phyloP scores from a whole-genome alignment of 495 filamentous ascomycete species.

The Neurospora pannonica region DNA sequence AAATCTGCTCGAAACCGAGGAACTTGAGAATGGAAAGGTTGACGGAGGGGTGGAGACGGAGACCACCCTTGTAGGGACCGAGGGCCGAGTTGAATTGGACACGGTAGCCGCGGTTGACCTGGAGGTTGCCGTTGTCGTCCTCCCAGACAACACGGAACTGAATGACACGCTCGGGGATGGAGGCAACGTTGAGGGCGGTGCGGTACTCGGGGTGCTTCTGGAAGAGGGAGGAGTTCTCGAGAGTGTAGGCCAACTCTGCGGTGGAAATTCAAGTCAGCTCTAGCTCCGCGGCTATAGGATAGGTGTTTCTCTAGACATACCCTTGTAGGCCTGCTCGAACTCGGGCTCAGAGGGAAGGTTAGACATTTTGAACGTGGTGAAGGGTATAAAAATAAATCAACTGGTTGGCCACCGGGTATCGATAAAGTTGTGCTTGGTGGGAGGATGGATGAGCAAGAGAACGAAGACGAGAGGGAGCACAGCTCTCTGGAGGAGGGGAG shows the following conservation, averaged over 20 bases:
- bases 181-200: constrained; percentile 77
- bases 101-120: constrained; percentile 94
- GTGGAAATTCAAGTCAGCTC: constrained; percentile 1
- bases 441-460: constrained; percentile 4
- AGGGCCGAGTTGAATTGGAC: constrained; percentile 99
- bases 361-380: constrained; percentile 50
- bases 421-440: constrained; percentile 5
- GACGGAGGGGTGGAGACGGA: constrained; percentile 91
- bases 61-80: constrained; percentile 95
- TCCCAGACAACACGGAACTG: constrained; percentile 98
- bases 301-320: constrained; percentile 31
- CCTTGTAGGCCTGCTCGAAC: constrained; percentile 98
- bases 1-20: constrained; percentile 98
- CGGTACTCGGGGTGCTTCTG: constrained; percentile 87
- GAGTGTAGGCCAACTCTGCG: constrained; percentile 83
- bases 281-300: background rate
- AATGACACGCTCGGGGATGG: constrained; percentile 90
- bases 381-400: background rate
- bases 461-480: background rate
- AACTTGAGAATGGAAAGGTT: constrained; percentile 98
- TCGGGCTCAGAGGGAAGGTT: constrained; percentile 85
- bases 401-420: constrained; percentile 3
- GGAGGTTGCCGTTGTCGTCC: constrained; percentile 77
- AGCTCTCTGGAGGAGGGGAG: constrained; percentile 4
- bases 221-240: constrained; percentile 91